phyloP scores from a whole-genome alignment of 2,329 filamentous ascomycete genomes.

The Claviceps africana region DNA sequence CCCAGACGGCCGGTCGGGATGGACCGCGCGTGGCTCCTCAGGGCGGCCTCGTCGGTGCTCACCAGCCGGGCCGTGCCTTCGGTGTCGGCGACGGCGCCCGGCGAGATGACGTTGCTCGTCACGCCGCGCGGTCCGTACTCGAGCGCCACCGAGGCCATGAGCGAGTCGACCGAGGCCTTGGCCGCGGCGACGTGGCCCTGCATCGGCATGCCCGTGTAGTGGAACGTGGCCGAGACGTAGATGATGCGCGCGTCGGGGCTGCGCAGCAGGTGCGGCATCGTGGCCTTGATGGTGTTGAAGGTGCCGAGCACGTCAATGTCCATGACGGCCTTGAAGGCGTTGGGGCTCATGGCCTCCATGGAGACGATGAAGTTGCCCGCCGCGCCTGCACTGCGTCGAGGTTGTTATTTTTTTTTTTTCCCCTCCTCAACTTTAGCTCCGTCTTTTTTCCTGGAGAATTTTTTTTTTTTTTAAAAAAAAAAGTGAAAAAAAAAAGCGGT shows the following conservation, averaged over 20 bases:
- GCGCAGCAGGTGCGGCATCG: slow-evolving; percentile 63
- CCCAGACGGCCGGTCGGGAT: slow-evolving; percentile 69
- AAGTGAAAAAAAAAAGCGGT: no score
- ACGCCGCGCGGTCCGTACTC: slow-evolving; percentile 84
- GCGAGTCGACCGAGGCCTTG: slow-evolving; percentile 79
- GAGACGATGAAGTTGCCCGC: slow-evolving; percentile 92
- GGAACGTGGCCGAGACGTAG: slow-evolving; percentile 80
- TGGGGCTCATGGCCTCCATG: slow-evolving; percentile 65
- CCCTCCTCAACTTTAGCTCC: not conserved
- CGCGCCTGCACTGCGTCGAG: slow-evolving; percentile 59
- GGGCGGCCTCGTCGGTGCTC: slow-evolving; percentile 21
- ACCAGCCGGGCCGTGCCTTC: slow-evolving; percentile 61
- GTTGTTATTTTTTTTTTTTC: not conserved
- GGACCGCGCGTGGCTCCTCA: slow-evolving; percentile 21
- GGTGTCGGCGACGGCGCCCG: slow-evolving; percentile 73
- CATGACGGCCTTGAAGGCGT: slow-evolving; percentile 90
- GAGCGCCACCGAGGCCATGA: slow-evolving; percentile 65
- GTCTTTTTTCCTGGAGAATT: not conserved
- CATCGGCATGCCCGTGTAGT: slow-evolving; percentile 74
- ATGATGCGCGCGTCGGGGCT: slow-evolving; percentile 73
- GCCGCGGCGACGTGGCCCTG: slow-evolving; percentile 85
- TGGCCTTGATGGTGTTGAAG: slow-evolving; percentile 90
- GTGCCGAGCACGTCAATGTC: slow-evolving; percentile 92
- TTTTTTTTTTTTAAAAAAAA: not conserved
- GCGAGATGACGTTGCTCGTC: slow-evolving; percentile 77